These are phyloP conservation scores for Saccharum officinarum DNA, from an alignment of 176 grass and related monocot species.

Conservation along the genomic window DNA sequence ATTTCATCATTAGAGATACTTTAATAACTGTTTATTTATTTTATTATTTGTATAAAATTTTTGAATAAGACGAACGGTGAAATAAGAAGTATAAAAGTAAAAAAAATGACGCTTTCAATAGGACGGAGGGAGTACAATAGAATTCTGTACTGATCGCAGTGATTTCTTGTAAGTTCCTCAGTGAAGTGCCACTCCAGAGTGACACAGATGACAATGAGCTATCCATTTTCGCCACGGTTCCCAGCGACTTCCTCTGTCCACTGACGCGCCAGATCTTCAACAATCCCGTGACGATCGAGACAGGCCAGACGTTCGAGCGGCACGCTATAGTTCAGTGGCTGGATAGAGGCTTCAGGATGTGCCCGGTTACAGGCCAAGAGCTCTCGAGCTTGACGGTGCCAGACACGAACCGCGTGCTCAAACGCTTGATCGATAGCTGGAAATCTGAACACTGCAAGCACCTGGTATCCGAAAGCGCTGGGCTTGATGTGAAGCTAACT, in stretches of 20 bases:
- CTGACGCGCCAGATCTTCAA: conserved; percentile 50
- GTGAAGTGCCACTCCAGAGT: conserved; percentile 32
- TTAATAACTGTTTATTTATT: too few relatives aligned
- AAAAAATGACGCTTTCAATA: too few relatives aligned
- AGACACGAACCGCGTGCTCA: conserved; percentile 53
- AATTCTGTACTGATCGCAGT: neutral
- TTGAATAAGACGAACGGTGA: too few relatives aligned
- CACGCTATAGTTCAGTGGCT: conserved; percentile 52
- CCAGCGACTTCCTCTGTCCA: conserved; percentile 54
- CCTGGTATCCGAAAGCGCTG: neutral
- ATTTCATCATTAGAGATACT: too few relatives aligned
- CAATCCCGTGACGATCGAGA: conserved; percentile 46
- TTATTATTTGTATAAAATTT: too few relatives aligned
- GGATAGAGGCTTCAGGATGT: conserved; percentile 31
- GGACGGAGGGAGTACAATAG: too few relatives aligned
- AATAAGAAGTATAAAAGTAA: too few relatives aligned
- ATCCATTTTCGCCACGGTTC: conserved; percentile 27
- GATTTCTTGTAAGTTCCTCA: conserved; percentile 17
- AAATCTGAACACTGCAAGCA: conserved; percentile 34
- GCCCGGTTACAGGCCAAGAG: conserved; percentile 39
- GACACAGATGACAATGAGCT: neutral
- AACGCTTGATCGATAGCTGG: conserved; percentile 46
- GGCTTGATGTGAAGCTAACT: conserved; percentile 2
- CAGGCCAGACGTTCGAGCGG: conserved; percentile 59
- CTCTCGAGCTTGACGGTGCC: conserved; percentile 27